Percentiles rank a stretch among this genome's conserved stretches.
phyloP scores from a whole-genome alignment of 768 basidiomycete species.

The Dendrothele bispora region DNA sequence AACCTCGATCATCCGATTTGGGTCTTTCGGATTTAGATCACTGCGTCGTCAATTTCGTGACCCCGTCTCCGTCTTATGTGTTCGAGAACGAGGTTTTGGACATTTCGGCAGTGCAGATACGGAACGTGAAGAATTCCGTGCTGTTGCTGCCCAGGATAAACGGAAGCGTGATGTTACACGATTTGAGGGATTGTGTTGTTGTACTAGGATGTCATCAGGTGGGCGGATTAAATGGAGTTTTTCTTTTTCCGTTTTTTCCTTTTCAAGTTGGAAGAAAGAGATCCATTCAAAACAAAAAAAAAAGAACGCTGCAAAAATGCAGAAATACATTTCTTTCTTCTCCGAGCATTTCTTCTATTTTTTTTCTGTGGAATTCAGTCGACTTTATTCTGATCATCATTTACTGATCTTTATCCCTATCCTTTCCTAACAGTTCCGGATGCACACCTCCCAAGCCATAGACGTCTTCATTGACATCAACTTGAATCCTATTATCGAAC shows the following conservation, averaged over 20 bases:
- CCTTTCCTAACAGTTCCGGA: constrained; percentile 89
- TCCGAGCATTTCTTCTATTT: background rate
- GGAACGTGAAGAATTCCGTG: constrained; percentile 58
- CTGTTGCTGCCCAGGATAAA: constrained; percentile 63
- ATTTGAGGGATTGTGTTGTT: constrained; percentile 61
- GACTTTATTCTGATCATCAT: too few species aligned
- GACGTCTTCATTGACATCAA: constrained; percentile 65
- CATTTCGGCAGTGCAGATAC: constrained; percentile 63
- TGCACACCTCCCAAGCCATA: constrained; percentile 70
- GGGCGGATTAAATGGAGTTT: constrained; percentile 7
- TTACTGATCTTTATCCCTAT: too few species aligned
- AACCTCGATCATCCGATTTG: constrained; percentile 46
- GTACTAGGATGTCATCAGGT: constrained; percentile 84
- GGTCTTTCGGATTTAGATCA: constrained; percentile 63
- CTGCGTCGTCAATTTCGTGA: constrained; percentile 72
- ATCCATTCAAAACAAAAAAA: too few species aligned
- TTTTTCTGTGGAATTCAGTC: background rate
- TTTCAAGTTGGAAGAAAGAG: too few species aligned
- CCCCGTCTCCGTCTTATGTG: too few species aligned
- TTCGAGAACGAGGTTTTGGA: constrained; percentile 16
- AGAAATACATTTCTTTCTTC: too few species aligned
- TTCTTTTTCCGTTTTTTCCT: background rate
- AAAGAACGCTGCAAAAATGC: too few species aligned
- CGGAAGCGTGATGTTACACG: constrained; percentile 75
- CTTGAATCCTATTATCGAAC: constrained; percentile 82